Evolutionary conservation across 768 basidiomycete species (phyloP).

Genomic region (Tylopilus balloui): DNA sequence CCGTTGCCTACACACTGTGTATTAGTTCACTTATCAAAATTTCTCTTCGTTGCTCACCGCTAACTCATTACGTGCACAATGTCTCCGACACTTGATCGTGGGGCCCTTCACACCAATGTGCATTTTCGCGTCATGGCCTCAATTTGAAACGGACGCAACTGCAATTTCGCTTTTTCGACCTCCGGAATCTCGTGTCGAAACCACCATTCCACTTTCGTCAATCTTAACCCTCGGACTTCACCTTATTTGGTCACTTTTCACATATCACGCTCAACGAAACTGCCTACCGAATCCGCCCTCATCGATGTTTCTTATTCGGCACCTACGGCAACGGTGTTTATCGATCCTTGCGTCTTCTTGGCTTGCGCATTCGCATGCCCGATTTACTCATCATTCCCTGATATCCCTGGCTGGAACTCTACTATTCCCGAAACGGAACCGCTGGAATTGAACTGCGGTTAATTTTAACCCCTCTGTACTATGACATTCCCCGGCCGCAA

Average conservation of each 20-base stretch:
- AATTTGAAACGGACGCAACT: slow-evolving; percentile 15
- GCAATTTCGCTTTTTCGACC: slow-evolving; percentile 22
- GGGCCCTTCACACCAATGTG: not conserved
- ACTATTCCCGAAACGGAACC: slow-evolving; percentile 12
- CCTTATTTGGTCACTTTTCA: not conserved
- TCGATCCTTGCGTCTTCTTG: slow-evolving; percentile 2
- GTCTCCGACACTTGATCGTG: slow-evolving; percentile 21
- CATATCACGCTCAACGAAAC: not conserved
- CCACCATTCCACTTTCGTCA: slow-evolving; percentile 5
- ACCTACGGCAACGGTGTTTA: slow-evolving; percentile 8
- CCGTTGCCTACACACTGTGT: slow-evolving; percentile 2
- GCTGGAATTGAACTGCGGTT: slow-evolving; percentile 6
- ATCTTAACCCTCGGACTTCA: not conserved
- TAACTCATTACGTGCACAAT: slow-evolving; percentile 7
- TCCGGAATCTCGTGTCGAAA: slow-evolving; percentile 28
- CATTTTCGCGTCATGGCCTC: slow-evolving; percentile 2
- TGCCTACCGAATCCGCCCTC: not conserved
- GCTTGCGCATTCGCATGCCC: not conserved
- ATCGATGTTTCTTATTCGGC: slow-evolving; percentile 15
- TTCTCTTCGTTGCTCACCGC: slow-evolving; percentile 12
- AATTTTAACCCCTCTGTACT: slow-evolving; percentile 1
- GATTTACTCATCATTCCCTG: slow-evolving; percentile 4
- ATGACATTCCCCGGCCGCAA: slow-evolving; percentile 7
- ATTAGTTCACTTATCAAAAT: slow-evolving; percentile 19
- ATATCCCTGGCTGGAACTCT: slow-evolving; percentile 1